These are phyloP conservation scores for Anthostomella pinea DNA, from an alignment of 2,329 filamentous ascomycete genomes.

Conservation along the genomic window DNA sequence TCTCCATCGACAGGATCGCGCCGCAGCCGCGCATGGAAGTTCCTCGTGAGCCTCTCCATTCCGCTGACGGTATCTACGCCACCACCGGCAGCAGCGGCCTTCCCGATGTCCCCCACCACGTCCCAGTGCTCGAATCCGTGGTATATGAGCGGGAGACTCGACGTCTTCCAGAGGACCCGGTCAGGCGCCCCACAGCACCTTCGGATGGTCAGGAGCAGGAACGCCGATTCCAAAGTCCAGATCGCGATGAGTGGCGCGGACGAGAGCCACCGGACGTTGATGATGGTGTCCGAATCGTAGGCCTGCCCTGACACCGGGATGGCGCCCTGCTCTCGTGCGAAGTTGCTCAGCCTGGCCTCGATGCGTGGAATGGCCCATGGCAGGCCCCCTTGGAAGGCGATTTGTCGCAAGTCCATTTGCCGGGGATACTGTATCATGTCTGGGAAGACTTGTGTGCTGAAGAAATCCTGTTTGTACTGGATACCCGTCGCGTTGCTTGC, in stretches of 20 bases:
- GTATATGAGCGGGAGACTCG: conserved; percentile 8
- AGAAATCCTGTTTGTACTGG: too few relatives aligned
- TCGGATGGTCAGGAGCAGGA: conserved; percentile 3
- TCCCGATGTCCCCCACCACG: background rate
- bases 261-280: conserved; percentile 6
- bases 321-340: conserved; percentile 3
- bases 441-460: too few relatives aligned
- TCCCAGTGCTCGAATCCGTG: conserved; percentile 1
- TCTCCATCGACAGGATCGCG: conserved; percentile 1
- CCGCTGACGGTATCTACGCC: conserved; percentile 1
- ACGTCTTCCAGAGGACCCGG: conserved; percentile 6
- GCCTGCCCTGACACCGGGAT: background rate
- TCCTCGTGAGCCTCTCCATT: conserved; percentile 5
- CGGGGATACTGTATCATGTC: too few relatives aligned
- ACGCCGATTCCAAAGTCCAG: conserved; percentile 2
- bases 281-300: background rate
- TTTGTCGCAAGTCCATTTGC: background rate
- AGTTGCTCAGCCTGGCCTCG: background rate
- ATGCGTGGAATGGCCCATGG: background rate
- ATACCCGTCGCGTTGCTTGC: background rate
- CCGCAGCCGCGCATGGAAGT: background rate
- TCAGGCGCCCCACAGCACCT: conserved; percentile 1
- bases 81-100: too few relatives aligned
- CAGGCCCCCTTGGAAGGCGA: conserved; percentile 1
- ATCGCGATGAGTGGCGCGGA: background rate